phyloP scores from a whole-genome alignment of 2,329 filamentous ascomycete species.

The Colletotrichum cuscutae region DNA sequence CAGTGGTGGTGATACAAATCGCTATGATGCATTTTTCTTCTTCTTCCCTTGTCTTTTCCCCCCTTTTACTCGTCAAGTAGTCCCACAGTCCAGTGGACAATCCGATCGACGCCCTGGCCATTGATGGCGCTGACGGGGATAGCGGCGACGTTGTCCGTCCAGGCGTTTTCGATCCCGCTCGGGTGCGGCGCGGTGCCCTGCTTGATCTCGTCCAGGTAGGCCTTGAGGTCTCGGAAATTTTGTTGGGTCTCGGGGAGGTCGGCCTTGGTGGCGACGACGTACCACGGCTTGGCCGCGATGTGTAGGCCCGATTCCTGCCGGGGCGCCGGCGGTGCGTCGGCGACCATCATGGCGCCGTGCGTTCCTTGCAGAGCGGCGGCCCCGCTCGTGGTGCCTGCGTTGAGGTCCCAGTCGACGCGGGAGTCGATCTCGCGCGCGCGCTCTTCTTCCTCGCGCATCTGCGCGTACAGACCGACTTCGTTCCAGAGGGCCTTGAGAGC shows the following conservation, averaged over 20 bases:
- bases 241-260: slow-evolving; percentile 82
- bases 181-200: slow-evolving; percentile 75
- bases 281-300: slow-evolving; percentile 96
- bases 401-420: slow-evolving; percentile 68
- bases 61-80: slow-evolving; percentile 64
- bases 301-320: slow-evolving; percentile 60
- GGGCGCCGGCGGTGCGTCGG: slow-evolving; percentile 42
- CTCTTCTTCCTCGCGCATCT: slow-evolving; percentile 80
- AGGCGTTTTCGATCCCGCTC: slow-evolving; percentile 68
- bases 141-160: slow-evolving; percentile 72
- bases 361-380: slow-evolving; percentile 20
- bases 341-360: slow-evolving; percentile 39
- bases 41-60: too few species aligned
- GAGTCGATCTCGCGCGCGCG: slow-evolving; percentile 69
- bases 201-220: slow-evolving; percentile 76
- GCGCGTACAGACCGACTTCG: slow-evolving; percentile 88
- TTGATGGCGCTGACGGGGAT: slow-evolving; percentile 92
- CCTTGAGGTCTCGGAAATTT: slow-evolving; percentile 77
- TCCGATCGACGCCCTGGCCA: slow-evolving; percentile 81
- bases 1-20: slow-evolving; percentile 3
- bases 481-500: slow-evolving; percentile 87
- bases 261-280: slow-evolving; percentile 93
- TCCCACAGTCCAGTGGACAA: slow-evolving; percentile 78
- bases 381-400: slow-evolving; percentile 50
- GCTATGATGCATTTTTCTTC: neutral